Base-by-base conservation (phyloP, 305 asterid genomes). In the Euphrasia arctica region DNA sequence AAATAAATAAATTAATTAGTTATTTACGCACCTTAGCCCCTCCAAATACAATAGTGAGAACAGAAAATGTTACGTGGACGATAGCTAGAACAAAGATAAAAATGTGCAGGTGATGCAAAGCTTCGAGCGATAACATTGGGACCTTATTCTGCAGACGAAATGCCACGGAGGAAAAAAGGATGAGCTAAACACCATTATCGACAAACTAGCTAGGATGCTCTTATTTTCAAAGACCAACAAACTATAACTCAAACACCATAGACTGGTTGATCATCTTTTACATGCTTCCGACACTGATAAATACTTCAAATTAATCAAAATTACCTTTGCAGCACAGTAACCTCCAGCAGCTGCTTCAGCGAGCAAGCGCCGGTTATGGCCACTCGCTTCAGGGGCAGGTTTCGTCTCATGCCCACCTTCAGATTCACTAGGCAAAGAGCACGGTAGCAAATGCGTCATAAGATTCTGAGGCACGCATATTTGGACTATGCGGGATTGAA, bases 71-170 rank as follows among this genome's bases (percentile, higher is more conserved):
- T 82, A 93, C 95, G n/a, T 93, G 99, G 64, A 90, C 97, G 63
- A 90, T 85, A 55, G 99, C 99, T 28, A 93, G 87, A 69, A 90
- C 95, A 80, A 93, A 93, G 75, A 93, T 90, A 68, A 93, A 93
- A 65, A 93, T 88, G 79, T 93, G 99, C 1, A 93, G 88, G 82
- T 93, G 95, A 76, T 93, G 99, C 78, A 88, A 71, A 32, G 88
- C 95, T 80, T 88, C 97, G 64, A 93, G 87, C 22, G 99, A 90
- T 73, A 93, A 63, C 75, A 93, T 9, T n/a, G 97, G 99, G 51
- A 90, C 93, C 82, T 85, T 80, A 70, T 79, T 2, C 97, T 90
- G 91, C 70, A 78, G 64, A 54, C 49, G 62, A 36, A 71, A 29
- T n/a, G n/a, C n/a, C 63, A 70, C 11, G 3, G 34, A 22, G 62